phyloP scores from a whole-genome alignment of 1,284 basidiomycete genomes.

The Peniophora sp. region DNA sequence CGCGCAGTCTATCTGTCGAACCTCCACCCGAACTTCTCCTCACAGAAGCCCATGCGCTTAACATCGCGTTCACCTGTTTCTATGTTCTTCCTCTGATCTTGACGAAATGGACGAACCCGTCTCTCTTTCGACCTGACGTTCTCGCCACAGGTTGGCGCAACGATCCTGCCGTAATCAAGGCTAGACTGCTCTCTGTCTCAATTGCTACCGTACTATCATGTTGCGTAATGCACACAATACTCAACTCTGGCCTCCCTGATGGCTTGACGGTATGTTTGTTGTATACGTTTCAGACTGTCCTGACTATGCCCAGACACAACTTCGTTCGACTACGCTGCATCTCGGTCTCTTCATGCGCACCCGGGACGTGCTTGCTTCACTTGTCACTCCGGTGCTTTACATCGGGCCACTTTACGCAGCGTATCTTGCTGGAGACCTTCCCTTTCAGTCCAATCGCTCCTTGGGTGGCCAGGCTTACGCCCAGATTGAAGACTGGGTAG shows the following conservation, averaged over 20 bases:
- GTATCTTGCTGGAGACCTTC: slow-evolving; percentile 49
- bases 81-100: slow-evolving; percentile 65
- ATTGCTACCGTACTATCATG: slow-evolving; percentile 45
- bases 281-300: not conserved
- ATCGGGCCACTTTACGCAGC: slow-evolving; percentile 73
- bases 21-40: slow-evolving; percentile 13
- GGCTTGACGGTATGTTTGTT: not conserved
- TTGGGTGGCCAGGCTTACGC: slow-evolving; percentile 30
- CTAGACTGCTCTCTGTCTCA: slow-evolving; percentile 53
- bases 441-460: slow-evolving; percentile 52
- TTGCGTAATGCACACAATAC: slow-evolving; percentile 5
- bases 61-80: slow-evolving; percentile 36
- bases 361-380: slow-evolving; percentile 38
- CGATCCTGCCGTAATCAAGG: slow-evolving; percentile 66
- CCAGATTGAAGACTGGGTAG: slow-evolving; percentile 43
- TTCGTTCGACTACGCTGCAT: slow-evolving; percentile 13
- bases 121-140: slow-evolving; percentile 30
- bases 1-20: too few species aligned
- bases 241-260: not conserved
- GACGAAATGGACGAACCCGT: slow-evolving; percentile 43
- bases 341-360: slow-evolving; percentile 23
- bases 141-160: slow-evolving; percentile 51
- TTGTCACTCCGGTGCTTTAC: slow-evolving; percentile 77
- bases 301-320: not conserved
- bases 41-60: slow-evolving; percentile 36